phyloP scores from a whole-genome alignment of 2,329 filamentous ascomycete species.

The Aspergillus tubingensis region DNA sequence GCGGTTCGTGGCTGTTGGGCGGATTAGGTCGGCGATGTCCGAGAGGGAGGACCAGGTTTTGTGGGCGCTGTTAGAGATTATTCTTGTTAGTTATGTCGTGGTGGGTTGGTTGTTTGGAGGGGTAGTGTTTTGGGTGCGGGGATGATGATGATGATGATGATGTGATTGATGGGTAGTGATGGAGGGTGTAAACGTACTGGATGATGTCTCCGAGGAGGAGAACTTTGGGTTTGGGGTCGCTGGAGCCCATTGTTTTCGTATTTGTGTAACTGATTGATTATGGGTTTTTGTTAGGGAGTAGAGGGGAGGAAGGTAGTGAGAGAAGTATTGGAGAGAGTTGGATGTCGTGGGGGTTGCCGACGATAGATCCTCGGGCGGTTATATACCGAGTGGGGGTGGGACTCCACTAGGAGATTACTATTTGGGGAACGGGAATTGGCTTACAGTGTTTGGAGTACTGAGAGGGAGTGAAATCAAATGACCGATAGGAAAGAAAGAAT shows the following conservation, averaged over 20 bases:
- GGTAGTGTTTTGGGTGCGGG: background rate
- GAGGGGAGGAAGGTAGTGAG: background rate
- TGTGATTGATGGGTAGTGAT: background rate
- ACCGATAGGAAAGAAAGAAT: background rate
- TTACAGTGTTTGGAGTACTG: no score
- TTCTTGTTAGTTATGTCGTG: background rate
- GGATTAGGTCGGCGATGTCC: constrained; percentile 65
- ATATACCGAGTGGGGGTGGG: constrained; percentile 1
- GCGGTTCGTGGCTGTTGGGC: constrained; percentile 62
- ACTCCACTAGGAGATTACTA: background rate
- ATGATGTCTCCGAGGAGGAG: constrained; percentile 65
- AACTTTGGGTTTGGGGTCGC: constrained; percentile 55
- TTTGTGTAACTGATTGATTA: background rate
- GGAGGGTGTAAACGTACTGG: constrained; percentile 53
- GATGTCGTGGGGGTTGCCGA: background rate
- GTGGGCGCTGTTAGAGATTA: constrained; percentile 51
- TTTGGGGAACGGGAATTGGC: background rate
- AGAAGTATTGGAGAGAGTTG: background rate
- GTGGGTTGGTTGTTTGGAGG: background rate
- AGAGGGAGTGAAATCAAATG: no score
- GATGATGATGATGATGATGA: background rate
- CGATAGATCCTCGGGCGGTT: background rate
- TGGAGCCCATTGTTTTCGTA: constrained; percentile 23
- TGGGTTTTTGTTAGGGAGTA: background rate
- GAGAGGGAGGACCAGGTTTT: constrained; percentile 64